phyloP scores from a whole-genome alignment of 306 rosid genomes.

The Hylodesmum podocarpum region DNA sequence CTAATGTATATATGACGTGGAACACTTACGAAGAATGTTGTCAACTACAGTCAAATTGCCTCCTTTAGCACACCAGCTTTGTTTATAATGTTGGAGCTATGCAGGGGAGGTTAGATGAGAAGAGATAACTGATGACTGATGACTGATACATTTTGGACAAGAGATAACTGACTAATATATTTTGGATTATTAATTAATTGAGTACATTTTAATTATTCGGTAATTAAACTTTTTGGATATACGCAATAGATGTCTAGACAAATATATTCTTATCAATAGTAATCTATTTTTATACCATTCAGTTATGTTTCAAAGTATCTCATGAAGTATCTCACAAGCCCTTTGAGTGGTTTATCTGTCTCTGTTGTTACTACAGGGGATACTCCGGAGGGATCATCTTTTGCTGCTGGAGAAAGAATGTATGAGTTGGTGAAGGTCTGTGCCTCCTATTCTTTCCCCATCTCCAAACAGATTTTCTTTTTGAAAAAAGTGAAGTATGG shows the following conservation, averaged over 20 bases:
- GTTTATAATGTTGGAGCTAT: neutral
- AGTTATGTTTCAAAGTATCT: too few species aligned
- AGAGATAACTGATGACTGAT: neutral
- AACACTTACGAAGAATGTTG: neutral
- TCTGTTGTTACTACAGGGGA: slow-evolving; percentile 47
- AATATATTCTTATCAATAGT: too few species aligned
- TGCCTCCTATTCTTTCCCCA: slow-evolving; percentile 7
- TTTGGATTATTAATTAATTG: neutral
- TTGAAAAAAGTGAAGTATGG: neutral
- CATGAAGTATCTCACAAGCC: too few species aligned
- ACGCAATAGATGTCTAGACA: neutral
- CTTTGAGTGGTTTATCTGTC: slow-evolving; percentile 21
- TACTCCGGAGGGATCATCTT: slow-evolving; percentile 63
- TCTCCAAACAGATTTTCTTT: neutral
- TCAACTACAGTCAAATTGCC: neutral
- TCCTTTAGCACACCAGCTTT: neutral
- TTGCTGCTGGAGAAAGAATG: slow-evolving; percentile 83
- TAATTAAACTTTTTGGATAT: neutral
- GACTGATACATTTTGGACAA: neutral
- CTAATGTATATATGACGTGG: neutral
- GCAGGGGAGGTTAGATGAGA: neutral
- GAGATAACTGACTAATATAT: neutral
- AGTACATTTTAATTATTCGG: neutral
- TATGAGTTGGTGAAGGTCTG: slow-evolving; percentile 83
- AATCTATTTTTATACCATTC: too few species aligned